A percentile compares a stretch with the other conserved stretches of the same genome.
Evolutionary conservation across 345 rosid genomes (phyloP).

Genomic region (Corymbia maculata): DNA sequence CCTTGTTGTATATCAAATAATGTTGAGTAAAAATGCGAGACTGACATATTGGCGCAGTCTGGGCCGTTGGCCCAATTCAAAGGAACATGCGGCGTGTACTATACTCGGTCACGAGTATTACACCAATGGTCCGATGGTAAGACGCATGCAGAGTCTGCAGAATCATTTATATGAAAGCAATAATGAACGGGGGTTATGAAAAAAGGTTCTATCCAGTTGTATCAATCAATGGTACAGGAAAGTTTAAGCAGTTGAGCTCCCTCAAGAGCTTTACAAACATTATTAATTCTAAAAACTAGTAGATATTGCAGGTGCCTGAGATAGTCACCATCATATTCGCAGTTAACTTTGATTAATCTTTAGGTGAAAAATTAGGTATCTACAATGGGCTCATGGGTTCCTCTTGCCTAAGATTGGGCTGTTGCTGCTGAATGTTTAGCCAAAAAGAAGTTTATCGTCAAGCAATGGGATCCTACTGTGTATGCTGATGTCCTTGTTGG

Average conservation of each 20-base stretch:
- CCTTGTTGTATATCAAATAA: background rate
- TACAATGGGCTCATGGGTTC: background rate
- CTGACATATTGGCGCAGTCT: background rate
- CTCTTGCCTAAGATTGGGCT: background rate
- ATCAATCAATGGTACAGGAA: background rate
- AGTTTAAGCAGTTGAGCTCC: background rate
- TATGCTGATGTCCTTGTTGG: background rate
- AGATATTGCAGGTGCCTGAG: background rate
- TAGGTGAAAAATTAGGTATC: background rate
- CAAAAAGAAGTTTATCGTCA: background rate
- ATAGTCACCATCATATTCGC: background rate
- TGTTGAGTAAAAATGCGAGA: background rate
- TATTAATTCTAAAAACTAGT: background rate
- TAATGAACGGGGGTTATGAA: background rate
- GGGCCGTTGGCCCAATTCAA: background rate
- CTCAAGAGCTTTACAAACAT: background rate
- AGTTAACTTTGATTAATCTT: background rate
- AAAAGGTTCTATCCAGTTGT: background rate
- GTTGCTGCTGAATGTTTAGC: background rate
- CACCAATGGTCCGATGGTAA: background rate
- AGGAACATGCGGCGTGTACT: background rate
- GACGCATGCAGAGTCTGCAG: background rate
- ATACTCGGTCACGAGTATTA: background rate
- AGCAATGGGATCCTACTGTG: background rate
- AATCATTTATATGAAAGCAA: background rate